Evolutionary conservation across 2,329 filamentous ascomycete genomes (phyloP).

Genomic region (Ophiocordyceps robertsii): DNA sequence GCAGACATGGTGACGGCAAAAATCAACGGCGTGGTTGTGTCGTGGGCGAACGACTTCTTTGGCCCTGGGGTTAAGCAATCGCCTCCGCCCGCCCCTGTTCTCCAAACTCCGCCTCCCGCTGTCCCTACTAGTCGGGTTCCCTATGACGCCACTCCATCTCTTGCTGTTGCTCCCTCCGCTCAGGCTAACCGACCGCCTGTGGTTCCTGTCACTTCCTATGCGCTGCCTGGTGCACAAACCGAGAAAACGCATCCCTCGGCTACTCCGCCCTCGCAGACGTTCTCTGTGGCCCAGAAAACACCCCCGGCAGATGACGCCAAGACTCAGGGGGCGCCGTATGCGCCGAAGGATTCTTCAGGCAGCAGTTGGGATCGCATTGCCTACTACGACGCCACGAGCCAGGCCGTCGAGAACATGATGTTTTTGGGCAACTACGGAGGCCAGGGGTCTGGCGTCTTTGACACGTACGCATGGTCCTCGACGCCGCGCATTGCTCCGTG

Average conservation of each 20-base stretch:
- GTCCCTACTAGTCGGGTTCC: not conserved
- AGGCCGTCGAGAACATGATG: conserved; percentile 27
- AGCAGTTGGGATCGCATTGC: conserved; percentile 26
- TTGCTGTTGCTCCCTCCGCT: not conserved
- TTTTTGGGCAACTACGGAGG: conserved; percentile 36
- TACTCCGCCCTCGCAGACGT: too few relatives aligned
- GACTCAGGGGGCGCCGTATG: not conserved
- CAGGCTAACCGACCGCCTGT: too few relatives aligned
- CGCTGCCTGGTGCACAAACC: too few relatives aligned
- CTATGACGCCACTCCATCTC: not conserved
- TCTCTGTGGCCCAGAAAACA: too few relatives aligned
- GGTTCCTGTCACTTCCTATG: too few relatives aligned
- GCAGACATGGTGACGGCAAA: conserved; percentile 39
- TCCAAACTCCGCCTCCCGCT: conserved; percentile 5
- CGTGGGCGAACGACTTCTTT: conserved; percentile 44
- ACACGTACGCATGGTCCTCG: conserved; percentile 21
- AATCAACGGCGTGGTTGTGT: conserved; percentile 42
- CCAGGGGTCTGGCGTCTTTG: conserved; percentile 26
- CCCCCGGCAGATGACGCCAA: not conserved
- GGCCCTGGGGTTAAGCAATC: conserved; percentile 15
- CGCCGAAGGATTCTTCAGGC: conserved; percentile 4
- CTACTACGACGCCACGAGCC: conserved; percentile 29
- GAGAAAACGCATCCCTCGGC: too few relatives aligned
- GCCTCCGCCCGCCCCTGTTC: conserved; percentile 6
- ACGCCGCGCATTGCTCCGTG: not conserved